Percentiles rank a stretch among this genome's conserved stretches.
Evolutionary conservation across 169 alveolate genomes (phyloP).

Genomic region (Eimeria maxima): DNA sequence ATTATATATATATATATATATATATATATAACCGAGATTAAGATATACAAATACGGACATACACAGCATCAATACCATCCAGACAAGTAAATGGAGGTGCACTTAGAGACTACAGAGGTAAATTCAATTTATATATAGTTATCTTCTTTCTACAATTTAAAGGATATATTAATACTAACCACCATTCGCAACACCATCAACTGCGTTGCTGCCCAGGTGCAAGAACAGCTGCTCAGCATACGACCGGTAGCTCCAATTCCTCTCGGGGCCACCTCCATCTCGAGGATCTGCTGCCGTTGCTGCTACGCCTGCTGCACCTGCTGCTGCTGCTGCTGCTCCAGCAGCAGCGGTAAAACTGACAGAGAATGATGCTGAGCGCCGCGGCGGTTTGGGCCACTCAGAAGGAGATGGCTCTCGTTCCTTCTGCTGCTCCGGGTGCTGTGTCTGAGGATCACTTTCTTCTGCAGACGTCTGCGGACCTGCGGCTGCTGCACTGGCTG

Average conservation of each 20-base stretch:
- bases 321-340: slow-evolving; percentile 73
- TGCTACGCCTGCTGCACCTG: slow-evolving; percentile 31
- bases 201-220: neutral
- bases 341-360: neutral
- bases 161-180: too few relatives aligned
- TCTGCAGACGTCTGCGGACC: neutral
- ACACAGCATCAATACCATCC: too few relatives aligned
- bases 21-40: too few relatives aligned
- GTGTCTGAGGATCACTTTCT: neutral
- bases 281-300: neutral
- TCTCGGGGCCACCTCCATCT: neutral
- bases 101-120: too few relatives aligned
- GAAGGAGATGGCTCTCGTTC: neutral
- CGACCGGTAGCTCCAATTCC: neutral
- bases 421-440: slow-evolving; percentile 25
- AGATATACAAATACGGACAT: too few relatives aligned
- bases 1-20: too few relatives aligned
- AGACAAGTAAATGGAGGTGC: too few relatives aligned
- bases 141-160: too few relatives aligned
- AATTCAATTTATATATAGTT: too few relatives aligned
- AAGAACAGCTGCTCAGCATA: neutral
- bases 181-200: too few relatives aligned
- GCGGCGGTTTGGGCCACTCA: slow-evolving; percentile 30
- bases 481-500: neutral
- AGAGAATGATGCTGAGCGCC: neutral